Evolutionary conservation across 2,329 filamentous ascomycete species (phyloP).

Genomic region (Trichoderma breve): DNA sequence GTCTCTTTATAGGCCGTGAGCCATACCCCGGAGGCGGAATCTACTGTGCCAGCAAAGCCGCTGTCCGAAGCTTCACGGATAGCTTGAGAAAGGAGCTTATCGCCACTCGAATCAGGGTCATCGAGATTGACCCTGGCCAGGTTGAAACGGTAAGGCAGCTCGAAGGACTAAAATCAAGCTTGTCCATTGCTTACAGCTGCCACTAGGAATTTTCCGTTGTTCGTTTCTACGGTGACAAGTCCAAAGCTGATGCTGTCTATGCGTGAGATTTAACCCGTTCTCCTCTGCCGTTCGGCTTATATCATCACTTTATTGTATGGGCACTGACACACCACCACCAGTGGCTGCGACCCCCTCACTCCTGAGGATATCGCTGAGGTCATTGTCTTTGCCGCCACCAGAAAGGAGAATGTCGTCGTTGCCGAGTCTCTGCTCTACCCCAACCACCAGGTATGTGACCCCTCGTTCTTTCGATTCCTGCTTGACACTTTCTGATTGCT

Average conservation of each 20-base stretch:
- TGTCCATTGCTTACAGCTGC: neutral
- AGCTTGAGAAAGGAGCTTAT: constrained; percentile 80
- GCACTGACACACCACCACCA: constrained; percentile 30
- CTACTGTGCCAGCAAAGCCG: constrained; percentile 92
- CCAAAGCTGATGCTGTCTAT: constrained; percentile 87
- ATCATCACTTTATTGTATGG: neutral
- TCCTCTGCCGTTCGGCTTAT: neutral
- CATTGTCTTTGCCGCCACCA: constrained; percentile 78
- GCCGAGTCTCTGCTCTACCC: constrained; percentile 86
- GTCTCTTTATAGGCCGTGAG: constrained; percentile 57
- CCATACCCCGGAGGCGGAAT: constrained; percentile 82
- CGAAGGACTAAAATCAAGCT: neutral
- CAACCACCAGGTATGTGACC: constrained; percentile 70
- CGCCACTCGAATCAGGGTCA: constrained; percentile 74
- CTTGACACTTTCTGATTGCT: neutral
- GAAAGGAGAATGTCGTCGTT: constrained; percentile 86
- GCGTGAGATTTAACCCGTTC: constrained; percentile 51
- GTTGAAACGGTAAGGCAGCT: constrained; percentile 71
- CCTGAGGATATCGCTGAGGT: constrained; percentile 90
- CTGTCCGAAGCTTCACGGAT: constrained; percentile 81
- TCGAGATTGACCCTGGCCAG: constrained; percentile 87
- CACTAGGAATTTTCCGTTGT: constrained; percentile 79
- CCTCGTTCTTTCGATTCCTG: neutral
- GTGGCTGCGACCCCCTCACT: constrained; percentile 77
- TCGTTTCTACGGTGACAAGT: constrained; percentile 82